phyloP scores from a whole-genome alignment of 192 early-diverging fungal genomes.

The Coemansia nantahalensis region DNA sequence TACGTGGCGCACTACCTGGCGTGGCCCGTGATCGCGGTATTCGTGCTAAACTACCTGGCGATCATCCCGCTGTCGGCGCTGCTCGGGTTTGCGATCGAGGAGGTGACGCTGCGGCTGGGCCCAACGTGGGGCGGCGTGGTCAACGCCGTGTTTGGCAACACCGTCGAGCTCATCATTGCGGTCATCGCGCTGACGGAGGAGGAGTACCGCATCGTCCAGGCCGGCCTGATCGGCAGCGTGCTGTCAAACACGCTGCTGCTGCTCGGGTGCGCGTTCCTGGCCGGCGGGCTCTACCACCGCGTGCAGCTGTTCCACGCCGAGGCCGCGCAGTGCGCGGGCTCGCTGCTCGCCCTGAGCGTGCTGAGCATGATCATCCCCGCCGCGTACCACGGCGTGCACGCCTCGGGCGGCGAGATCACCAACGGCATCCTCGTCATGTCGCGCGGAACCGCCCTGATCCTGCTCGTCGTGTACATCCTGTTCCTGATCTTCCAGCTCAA shows the following conservation, averaged over 20 bases:
- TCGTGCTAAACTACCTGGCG: slow-evolving; percentile 83
- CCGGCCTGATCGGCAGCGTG: slow-evolving; percentile 85
- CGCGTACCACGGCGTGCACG: slow-evolving; percentile 59
- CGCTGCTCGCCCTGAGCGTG: slow-evolving; percentile 62
- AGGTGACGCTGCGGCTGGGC: slow-evolving; percentile 66
- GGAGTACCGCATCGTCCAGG: slow-evolving; percentile 64
- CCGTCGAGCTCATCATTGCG: slow-evolving; percentile 57
- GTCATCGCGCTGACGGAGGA: slow-evolving; percentile 63
- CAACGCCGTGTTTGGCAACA: slow-evolving; percentile 72
- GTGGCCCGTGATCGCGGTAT: slow-evolving; percentile 66
- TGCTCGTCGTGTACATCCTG: slow-evolving; percentile 65
- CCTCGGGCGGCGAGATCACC: slow-evolving; percentile 44
- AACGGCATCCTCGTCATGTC: slow-evolving; percentile 59
- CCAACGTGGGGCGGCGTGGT: slow-evolving; percentile 66
- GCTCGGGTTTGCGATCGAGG: slow-evolving; percentile 86
- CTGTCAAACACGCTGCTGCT: slow-evolving; percentile 89
- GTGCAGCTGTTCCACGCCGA: slow-evolving; percentile 68
- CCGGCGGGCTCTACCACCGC: slow-evolving; percentile 70
- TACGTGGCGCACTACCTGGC: slow-evolving; percentile 60
- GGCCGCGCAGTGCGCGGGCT: slow-evolving; percentile 69
- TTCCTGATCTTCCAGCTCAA: slow-evolving; percentile 84
- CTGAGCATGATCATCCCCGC: slow-evolving; percentile 70
- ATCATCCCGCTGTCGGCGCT: slow-evolving; percentile 88
- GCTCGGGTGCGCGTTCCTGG: slow-evolving; percentile 81
- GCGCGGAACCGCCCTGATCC: slow-evolving; percentile 65